A percentile compares a stretch with the other conserved stretches of the same genome.
phyloP scores from a whole-genome alignment of 2,329 filamentous ascomycete species.

The Pyricularia grisea region DNA sequence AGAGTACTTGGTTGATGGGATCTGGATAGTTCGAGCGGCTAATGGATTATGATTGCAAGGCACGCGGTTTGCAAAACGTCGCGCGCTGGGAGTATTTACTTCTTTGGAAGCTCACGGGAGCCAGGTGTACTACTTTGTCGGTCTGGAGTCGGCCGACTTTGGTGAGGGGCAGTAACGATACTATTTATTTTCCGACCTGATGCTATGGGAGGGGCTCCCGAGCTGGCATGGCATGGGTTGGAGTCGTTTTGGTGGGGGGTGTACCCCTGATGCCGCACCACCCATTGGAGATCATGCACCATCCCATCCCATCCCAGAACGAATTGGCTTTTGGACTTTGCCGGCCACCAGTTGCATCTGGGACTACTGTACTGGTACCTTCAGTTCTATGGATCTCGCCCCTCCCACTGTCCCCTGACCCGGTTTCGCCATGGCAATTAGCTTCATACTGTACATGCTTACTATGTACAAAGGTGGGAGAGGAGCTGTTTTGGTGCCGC shows the following conservation, averaged over 20 bases:
- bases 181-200: conserved; percentile 1
- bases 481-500: background rate
- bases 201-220: background rate
- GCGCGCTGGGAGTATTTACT: background rate
- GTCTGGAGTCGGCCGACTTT: background rate
- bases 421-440: background rate
- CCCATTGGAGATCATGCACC: background rate
- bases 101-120: background rate
- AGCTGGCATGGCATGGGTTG: background rate
- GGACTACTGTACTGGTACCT: background rate
- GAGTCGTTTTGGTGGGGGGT: background rate
- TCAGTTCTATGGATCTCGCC: background rate
- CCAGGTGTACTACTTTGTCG: background rate
- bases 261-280: conserved; percentile 1
- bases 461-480: no score
- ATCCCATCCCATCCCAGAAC: background rate
- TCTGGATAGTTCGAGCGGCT: background rate
- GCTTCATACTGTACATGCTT: background rate
- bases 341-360: background rate
- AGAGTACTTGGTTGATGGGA: background rate
- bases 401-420: background rate
- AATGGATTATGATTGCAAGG: background rate
- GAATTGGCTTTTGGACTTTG: background rate
- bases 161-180: background rate
- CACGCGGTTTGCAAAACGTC: background rate